Evolutionary conservation across 768 basidiomycete species (phyloP).

Genomic region (Lanmaoa pseudosensibilis): DNA sequence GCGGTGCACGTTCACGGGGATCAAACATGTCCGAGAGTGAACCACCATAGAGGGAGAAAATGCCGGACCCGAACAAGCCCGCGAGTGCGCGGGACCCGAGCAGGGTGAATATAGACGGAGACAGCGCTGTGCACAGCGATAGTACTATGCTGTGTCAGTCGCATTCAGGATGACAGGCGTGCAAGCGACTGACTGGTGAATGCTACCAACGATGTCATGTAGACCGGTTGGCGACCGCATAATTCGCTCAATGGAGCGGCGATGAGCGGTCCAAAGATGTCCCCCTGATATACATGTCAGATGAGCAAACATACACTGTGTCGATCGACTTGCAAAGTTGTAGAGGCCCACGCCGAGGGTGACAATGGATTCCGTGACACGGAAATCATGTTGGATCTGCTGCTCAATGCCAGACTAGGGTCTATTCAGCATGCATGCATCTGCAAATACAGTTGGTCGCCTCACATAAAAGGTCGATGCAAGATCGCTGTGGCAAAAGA

Average conservation of each 20-base stretch:
- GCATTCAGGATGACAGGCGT: not conserved
- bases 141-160: constrained; percentile 20
- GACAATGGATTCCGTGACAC: constrained; percentile 16
- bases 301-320: not conserved
- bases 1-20: constrained; percentile 28
- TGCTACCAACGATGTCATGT: constrained; percentile 19
- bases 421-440: constrained; percentile 3
- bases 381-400: constrained; percentile 28
- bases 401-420: constrained; percentile 29
- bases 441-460: not conserved
- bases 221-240: constrained; percentile 27
- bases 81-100: constrained; percentile 22
- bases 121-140: constrained; percentile 23
- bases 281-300: constrained; percentile 17
- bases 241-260: constrained; percentile 27
- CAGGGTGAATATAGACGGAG: constrained; percentile 22
- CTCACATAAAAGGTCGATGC: constrained; percentile 31
- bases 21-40: constrained; percentile 32
- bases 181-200: constrained; percentile 22
- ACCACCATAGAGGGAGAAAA: constrained; percentile 33
- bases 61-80: constrained; percentile 25
- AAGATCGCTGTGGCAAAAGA: constrained; percentile 18
- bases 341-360: constrained; percentile 29
- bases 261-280: constrained; percentile 27
- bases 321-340: constrained; percentile 24